Base-by-base conservation (phyloP, 805 yeast species). In the Starmerella davenportii region DNA sequence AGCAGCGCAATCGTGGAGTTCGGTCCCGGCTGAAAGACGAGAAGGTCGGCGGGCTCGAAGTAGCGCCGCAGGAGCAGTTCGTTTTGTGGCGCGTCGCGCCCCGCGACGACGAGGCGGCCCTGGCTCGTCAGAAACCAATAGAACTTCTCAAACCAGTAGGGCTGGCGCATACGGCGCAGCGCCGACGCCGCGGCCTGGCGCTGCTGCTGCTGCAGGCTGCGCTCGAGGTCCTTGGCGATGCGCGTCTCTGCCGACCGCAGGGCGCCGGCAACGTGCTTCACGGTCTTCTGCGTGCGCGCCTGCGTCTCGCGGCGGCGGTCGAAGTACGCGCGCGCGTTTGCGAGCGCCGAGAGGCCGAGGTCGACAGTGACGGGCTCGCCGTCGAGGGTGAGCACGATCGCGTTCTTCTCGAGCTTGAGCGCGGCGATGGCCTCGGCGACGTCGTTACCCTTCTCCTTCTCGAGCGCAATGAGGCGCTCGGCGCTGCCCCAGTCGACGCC, bases 401-500 rank as follows among this genome's bases (percentile, higher is more conserved):
- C 74, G 50, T 78, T 77, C 33, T 77, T 71, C 31, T 66, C 64
- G 51, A 87, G 63, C 40, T 80, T 73, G 53, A 87, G 90, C 27
- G 73, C 51, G 35, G 65, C 62, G 38, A 85, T 77, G 41, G 64
- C 49, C 28, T 62, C 58, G 0, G 95, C 94, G 40, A 74, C 62
- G 4, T 60, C 56, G 48, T 76, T 79, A 1, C 76, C 75, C 48
- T 75, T 69, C 1, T 62, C 57, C 48, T 80, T 75, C 51, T 87
- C 93, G 37, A 73, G 64, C 35, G 67, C 60, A 37, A 87, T 74
- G 41, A 78, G 58, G 44, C 74, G 72, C 53, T 79, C 94, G 44
- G 85, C 85, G 43, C 81, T 77, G 32, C 70, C 69, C 98, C 98
- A 87, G 54, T 87, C 95, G 81, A 82, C 80, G 45, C 80, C 85